A percentile compares a stretch with the other conserved stretches of the same genome.
Conservation (phyloP, 2,329 filamentous ascomycete species). For the Aspergillus pseudotamarii region DNA sequence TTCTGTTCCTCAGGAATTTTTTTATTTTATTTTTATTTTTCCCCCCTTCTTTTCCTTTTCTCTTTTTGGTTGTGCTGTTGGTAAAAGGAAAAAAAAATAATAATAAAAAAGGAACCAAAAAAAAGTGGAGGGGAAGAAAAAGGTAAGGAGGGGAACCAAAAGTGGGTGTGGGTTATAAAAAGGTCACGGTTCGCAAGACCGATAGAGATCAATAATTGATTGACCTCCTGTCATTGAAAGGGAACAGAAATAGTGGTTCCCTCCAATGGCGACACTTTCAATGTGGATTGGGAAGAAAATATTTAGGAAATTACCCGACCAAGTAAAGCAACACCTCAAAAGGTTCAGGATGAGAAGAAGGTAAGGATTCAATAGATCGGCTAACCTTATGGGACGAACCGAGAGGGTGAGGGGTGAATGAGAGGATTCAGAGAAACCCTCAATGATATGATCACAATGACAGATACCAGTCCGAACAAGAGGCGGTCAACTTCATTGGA, state of each 20-base stretch:
- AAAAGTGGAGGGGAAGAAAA: conserved; percentile 18
- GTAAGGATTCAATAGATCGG: conserved; percentile 2
- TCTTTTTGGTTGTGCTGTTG: conserved; percentile 16
- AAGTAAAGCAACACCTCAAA: neutral
- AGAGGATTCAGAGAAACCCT: neutral
- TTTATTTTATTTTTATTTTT: conserved; percentile 4
- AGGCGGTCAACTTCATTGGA: conserved; percentile 20
- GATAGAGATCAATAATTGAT: conserved; percentile 9
- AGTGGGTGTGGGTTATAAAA: conserved; percentile 16
- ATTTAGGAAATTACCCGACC: neutral
- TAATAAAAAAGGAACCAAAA: conserved; percentile 20
- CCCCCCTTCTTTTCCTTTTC: conserved; percentile 3
- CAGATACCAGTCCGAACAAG: conserved; percentile 2
- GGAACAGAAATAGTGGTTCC: neutral
- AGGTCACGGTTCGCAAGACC: conserved; percentile 9
- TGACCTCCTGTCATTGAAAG: conserved; percentile 3
- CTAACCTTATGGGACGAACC: conserved; percentile 14
- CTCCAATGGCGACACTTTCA: neutral
- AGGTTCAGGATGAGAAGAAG: neutral
- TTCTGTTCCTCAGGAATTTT: neutral
- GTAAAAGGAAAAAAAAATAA: conserved; percentile 13
- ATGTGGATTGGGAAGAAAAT: neutral
- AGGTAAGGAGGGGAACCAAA: conserved; percentile 15
- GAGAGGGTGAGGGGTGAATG: conserved; percentile 2
- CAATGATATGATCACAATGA: neutral